Evolutionary conservation across 306 rosid genomes (phyloP).

Genomic region (Vigna radiata): DNA sequence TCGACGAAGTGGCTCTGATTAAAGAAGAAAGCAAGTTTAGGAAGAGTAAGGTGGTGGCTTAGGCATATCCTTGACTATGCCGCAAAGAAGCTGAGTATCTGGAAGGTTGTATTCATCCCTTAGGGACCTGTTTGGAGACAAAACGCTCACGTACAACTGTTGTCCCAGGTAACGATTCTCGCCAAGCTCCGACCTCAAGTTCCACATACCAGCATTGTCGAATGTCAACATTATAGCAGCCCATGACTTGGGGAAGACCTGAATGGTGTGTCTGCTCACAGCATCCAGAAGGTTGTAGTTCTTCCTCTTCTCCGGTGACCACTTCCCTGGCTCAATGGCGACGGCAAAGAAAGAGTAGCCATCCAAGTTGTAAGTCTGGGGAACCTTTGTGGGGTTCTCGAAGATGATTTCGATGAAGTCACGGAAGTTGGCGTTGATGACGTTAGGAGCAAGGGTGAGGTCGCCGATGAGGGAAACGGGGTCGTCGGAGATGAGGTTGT

Average conservation of each 20-base stretch:
- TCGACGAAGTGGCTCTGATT: not conserved
- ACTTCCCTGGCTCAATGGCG: slow-evolving; percentile 74
- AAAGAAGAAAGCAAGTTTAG: not conserved
- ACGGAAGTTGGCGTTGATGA: slow-evolving; percentile 57
- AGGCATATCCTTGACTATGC: slow-evolving; percentile 58
- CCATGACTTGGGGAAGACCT: slow-evolving; percentile 78
- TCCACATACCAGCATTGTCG: slow-evolving; percentile 86
- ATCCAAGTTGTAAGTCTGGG: slow-evolving; percentile 72
- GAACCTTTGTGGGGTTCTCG: slow-evolving; percentile 72
- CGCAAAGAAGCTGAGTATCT: slow-evolving; percentile 56
- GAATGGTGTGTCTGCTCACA: slow-evolving; percentile 79
- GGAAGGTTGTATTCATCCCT: slow-evolving; percentile 78
- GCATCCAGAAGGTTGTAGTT: slow-evolving; percentile 78
- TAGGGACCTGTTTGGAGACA: slow-evolving; percentile 51
- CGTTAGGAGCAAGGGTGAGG: slow-evolving; percentile 50
- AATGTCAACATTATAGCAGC: slow-evolving; percentile 65
- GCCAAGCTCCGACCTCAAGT: slow-evolving; percentile 59
- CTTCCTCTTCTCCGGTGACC: slow-evolving; percentile 69
- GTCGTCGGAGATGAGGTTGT: slow-evolving; percentile 51
- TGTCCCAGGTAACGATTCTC: slow-evolving; percentile 78
- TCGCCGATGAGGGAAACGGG: not conserved
- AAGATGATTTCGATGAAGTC: slow-evolving; percentile 74
- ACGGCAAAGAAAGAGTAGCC: slow-evolving; percentile 77
- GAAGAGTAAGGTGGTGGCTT: slow-evolving; percentile 49
- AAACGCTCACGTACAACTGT: slow-evolving; percentile 59